These are phyloP conservation scores for Babesia ovis DNA, from an alignment of 169 alveolate genomes.

Conservation along the genomic window DNA sequence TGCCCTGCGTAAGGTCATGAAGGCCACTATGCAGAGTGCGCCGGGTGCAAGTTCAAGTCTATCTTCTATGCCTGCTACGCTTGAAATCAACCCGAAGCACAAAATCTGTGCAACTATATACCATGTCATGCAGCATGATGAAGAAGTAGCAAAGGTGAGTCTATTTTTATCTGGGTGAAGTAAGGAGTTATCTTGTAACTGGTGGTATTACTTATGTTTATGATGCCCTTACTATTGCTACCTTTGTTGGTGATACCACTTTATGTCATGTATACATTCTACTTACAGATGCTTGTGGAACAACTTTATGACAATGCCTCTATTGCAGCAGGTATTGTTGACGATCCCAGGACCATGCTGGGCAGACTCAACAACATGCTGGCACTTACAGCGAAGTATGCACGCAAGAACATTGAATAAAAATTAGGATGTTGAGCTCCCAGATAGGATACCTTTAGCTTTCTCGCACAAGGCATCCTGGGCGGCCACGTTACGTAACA, in stretches of 20 bases:
- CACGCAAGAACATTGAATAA: constrained; percentile 68
- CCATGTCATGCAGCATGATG: constrained; percentile 71
- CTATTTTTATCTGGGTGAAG: no score
- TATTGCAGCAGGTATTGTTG: constrained; percentile 90
- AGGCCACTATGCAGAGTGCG: constrained; percentile 78
- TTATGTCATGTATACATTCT: no score
- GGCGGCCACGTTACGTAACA: constrained; percentile 89
- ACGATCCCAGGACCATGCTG: constrained; percentile 87
- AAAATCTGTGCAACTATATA: constrained; percentile 67
- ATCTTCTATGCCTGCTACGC: constrained; percentile 77
- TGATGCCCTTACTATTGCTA: no score
- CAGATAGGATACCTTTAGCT: constrained; percentile 69
- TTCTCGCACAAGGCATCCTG: constrained; percentile 95
- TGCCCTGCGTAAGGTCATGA: constrained; percentile 82
- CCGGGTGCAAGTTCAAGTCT: constrained; percentile 72
- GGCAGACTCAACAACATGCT: constrained; percentile 81
- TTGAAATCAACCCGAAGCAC: constrained; percentile 85
- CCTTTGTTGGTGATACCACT: no score
- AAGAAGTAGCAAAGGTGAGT: constrained; percentile 77
- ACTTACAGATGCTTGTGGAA: constrained; percentile 53
- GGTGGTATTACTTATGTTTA: no score
- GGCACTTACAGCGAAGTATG: constrained; percentile 77
- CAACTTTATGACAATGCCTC: constrained; percentile 89
- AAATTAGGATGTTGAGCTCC: background rate
- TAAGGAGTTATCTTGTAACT: no score